Evolutionary conservation across 768 basidiomycete species (phyloP), one percentile per base, ranked within the genome.

Genomic region (Kwoniella dendrophila): DNA sequence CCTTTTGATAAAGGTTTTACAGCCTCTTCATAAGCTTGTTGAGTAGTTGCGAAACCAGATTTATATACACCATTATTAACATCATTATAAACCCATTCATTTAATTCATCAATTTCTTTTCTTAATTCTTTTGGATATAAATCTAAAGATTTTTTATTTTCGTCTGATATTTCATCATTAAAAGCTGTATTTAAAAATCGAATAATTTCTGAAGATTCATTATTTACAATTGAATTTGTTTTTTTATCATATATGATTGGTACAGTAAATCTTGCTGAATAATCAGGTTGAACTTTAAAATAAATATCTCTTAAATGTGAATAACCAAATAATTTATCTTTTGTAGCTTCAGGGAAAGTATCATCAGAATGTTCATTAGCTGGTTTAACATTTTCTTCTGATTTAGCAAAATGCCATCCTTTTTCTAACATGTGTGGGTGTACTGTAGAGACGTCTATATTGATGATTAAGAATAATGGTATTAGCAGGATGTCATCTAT

Each of bases 191-290:
- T 97, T 81, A 98, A 85, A 7, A 95, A 89, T 59, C 95, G 87
- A 73, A 98, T 92, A 75, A 98, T 93, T 80, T 98, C 95, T 2
- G 89, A 71, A 38, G 78, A 80, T 76, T 99, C 95, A 77, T 97
- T 98, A 82, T 92, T 97, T 60, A 99, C 96, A 68, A 97, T 89
- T 40, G 88, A 89, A 45, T 87, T 81, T 43, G 76, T 81, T 78
- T 94, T 90, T 82, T 87, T 94, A 81, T 98, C 96, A 90, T 92
- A 99, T 4, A 99, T 82, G 33, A 74, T 57, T 6, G 72, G 73
- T 18, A 73, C 73, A 48, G 76, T 78, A 68, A 75, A 79, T 8
- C 80, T 67, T 16, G 90, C 91, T 2, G 69, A 67, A 70, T 91
- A 96, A 56, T 86, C 72, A 6, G 87, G 87, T 67, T 90, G 81